Evolutionary conservation across 371 early-diverging fungal genomes (phyloP).

Genomic region (Mucor indicus): DNA sequence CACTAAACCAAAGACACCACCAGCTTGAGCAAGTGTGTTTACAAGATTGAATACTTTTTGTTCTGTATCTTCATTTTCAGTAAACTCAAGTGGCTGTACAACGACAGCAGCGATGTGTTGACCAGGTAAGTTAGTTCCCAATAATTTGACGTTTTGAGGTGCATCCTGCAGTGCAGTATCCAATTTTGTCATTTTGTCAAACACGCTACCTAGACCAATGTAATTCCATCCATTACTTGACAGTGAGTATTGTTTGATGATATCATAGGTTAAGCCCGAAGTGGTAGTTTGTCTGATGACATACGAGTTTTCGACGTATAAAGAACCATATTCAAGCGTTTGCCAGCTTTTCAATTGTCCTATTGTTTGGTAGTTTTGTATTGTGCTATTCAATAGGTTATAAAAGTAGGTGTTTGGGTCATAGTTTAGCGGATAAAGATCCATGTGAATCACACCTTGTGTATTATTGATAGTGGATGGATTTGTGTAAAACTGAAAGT

Average conservation of each 20-base stretch:
- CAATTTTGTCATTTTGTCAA: not conserved
- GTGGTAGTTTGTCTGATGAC: no score
- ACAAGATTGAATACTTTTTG: constrained; percentile 25
- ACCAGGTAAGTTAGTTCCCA: not conserved
- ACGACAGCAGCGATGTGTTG: constrained; percentile 5
- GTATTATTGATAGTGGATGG: not conserved
- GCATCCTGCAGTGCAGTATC: not conserved
- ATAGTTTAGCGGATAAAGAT: constrained; percentile 4
- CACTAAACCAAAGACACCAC: constrained; percentile 36
- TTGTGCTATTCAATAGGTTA: not conserved
- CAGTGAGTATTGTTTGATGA: no score
- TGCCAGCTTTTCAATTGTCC: not conserved
- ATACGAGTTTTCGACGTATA: no score
- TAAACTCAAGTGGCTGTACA: constrained; percentile 11
- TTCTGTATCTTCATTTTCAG: constrained; percentile 5
- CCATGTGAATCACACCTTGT: not conserved
- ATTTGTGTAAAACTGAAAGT: not conserved
- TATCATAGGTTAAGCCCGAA: no score
- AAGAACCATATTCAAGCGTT: no score
- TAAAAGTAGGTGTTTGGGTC: constrained; percentile 2
- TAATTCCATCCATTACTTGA: constrained; percentile 11
- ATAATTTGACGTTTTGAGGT: not conserved
- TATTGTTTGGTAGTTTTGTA: not conserved
- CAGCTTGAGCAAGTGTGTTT: constrained; percentile 24
- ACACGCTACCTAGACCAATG: constrained; percentile 5